Evolutionary conservation across 768 basidiomycete genomes (phyloP).

Genomic region (Piloderma croceum): DNA sequence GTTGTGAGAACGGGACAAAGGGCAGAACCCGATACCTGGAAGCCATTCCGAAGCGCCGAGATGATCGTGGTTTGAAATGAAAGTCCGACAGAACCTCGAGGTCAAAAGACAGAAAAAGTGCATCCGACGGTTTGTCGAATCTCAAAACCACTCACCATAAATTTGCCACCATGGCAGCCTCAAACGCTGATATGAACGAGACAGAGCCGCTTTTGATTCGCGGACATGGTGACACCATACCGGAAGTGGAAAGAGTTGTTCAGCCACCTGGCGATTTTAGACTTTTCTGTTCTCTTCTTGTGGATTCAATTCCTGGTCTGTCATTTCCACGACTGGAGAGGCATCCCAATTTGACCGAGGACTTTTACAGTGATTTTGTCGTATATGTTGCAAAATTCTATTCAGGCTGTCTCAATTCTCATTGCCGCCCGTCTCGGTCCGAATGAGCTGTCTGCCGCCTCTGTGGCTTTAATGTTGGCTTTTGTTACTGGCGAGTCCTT

Average conservation of each 20-base stretch:
- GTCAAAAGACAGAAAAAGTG: too few species aligned
- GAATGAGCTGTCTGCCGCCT: conserved; percentile 62
- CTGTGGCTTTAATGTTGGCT: conserved; percentile 72
- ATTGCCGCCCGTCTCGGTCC: conserved; percentile 65
- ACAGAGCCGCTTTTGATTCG: too few species aligned
- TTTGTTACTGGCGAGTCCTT: conserved; percentile 69
- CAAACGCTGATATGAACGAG: too few species aligned
- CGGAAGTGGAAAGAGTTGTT: conserved; percentile 26
- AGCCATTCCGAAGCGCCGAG: too few species aligned
- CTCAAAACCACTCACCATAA: too few species aligned
- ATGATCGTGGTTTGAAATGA: too few species aligned
- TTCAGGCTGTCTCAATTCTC: conserved; percentile 60
- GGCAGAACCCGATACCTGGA: too few species aligned
- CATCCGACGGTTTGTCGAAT: too few species aligned
- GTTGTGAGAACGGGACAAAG: too few species aligned
- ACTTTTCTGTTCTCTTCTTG: conserved; percentile 43
- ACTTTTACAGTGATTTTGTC: conserved; percentile 53
- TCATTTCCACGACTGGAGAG: not conserved
- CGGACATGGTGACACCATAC: too few species aligned
- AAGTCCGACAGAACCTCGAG: too few species aligned
- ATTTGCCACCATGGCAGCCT: too few species aligned
- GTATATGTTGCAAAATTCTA: conserved; percentile 68
- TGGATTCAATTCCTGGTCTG: conserved; percentile 57
- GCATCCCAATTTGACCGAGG: not conserved
- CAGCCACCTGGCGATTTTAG: conserved; percentile 16